These are phyloP conservation scores for Fusarium protoensiforme DNA, from an alignment of 2,329 filamentous ascomycete genomes.

Conservation along the genomic window DNA sequence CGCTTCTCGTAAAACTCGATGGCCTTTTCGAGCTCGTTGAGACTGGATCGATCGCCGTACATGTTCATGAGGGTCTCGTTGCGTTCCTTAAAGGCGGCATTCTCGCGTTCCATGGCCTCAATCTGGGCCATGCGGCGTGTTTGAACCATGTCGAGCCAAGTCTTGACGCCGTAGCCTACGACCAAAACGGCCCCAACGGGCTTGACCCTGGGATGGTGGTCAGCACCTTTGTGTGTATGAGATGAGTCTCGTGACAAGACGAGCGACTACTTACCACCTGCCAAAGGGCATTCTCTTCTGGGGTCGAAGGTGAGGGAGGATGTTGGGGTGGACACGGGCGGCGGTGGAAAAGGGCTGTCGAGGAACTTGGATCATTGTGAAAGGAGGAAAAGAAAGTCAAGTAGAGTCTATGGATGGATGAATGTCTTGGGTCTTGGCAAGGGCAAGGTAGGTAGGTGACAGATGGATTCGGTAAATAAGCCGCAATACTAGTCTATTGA, in stretches of 20 bases:
- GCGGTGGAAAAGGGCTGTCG: conserved; percentile 44
- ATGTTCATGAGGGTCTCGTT: conserved; percentile 60
- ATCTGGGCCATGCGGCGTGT: conserved; percentile 44
- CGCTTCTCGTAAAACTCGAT: conserved; percentile 58
- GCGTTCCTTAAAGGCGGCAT: conserved; percentile 48
- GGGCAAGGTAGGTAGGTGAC: conserved; percentile 6
- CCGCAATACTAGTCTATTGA: conserved; percentile 34
- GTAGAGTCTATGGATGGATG: conserved; percentile 7
- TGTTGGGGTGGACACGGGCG: conserved; percentile 43
- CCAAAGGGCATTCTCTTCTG: conserved; percentile 39
- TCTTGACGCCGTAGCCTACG: conserved; percentile 50
- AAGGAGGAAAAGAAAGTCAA: conserved; percentile 12
- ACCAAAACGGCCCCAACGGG: conserved; percentile 46
- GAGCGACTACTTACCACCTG: conserved; percentile 32
- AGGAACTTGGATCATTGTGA: conserved; percentile 40
- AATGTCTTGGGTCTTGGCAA: conserved; percentile 26
- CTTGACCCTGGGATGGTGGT: conserved; percentile 44
- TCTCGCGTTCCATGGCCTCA: conserved; percentile 48
- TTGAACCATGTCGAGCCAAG: conserved; percentile 44
- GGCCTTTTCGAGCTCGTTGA: conserved; percentile 61
- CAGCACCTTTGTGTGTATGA: conserved; percentile 6
- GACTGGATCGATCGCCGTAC: conserved; percentile 61
- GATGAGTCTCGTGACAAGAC: neutral
- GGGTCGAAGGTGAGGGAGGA: conserved; percentile 42
- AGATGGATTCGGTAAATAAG: conserved; percentile 31